Evolutionary conservation across 2,329 filamentous ascomycete genomes (phyloP).

Genomic region (Colletotrichum tofieldiae): DNA sequence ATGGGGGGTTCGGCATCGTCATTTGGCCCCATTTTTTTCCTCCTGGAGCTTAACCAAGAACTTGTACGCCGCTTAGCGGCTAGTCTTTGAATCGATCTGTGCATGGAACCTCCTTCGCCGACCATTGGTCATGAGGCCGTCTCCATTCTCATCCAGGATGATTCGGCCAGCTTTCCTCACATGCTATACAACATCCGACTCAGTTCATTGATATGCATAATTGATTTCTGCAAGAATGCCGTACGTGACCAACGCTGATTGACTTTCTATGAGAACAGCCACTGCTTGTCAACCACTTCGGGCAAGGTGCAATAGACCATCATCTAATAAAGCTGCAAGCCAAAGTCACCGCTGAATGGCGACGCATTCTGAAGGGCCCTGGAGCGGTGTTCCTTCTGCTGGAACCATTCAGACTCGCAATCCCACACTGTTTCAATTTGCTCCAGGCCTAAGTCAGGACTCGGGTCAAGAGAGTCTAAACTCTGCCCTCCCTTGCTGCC

Average conservation of each 20-base stretch:
- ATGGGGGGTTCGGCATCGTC: conserved; percentile 7
- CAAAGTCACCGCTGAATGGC: background rate
- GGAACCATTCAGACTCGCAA: background rate
- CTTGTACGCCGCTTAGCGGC: conserved; percentile 16
- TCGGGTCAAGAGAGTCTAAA: background rate
- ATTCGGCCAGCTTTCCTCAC: no score
- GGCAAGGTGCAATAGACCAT: background rate
- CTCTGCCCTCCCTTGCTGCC: background rate
- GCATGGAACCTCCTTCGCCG: conserved; percentile 25
- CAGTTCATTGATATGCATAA: background rate
- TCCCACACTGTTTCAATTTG: background rate
- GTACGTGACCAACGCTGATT: no score
- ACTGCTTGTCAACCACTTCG: no score
- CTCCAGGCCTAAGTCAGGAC: background rate
- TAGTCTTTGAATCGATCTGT: conserved; percentile 1
- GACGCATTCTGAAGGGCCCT: background rate
- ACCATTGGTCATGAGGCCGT: background rate
- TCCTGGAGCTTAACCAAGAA: conserved; percentile 24
- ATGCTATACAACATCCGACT: background rate
- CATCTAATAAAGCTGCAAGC: background rate
- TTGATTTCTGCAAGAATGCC: no score
- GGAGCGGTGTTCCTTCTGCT: background rate
- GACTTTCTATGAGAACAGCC: no score
- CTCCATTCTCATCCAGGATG: background rate
- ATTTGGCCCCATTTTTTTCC: conserved; percentile 22